Evolutionary conservation across 805 yeast species (phyloP).

Genomic region (Barnettozyma botsteinii): DNA sequence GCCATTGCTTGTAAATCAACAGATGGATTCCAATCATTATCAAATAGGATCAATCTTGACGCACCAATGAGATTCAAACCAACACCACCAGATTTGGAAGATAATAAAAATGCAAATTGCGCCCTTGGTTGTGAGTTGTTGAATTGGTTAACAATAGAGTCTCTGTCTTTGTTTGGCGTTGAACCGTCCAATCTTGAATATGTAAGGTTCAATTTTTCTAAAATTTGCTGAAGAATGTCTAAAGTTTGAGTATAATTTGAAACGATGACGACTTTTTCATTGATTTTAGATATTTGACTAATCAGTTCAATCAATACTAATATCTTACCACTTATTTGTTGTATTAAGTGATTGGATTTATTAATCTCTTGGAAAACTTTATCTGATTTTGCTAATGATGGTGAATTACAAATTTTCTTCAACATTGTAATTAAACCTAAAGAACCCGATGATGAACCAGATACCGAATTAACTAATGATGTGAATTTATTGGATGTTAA

Average conservation of each 20-base stretch:
- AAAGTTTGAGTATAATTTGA: constrained; percentile 86
- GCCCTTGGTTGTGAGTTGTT: constrained; percentile 23
- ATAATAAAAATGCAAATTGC: constrained; percentile 61
- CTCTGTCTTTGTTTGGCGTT: constrained; percentile 63
- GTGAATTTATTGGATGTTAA: constrained; percentile 27
- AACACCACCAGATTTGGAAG: constrained; percentile 91
- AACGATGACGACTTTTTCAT: constrained; percentile 78
- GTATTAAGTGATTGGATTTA: constrained; percentile 6
- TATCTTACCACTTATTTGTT: constrained; percentile 51
- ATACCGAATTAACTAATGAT: constrained; percentile 14
- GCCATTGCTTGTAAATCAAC: constrained; percentile 94
- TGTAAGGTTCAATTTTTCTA: constrained; percentile 43
- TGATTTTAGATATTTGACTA: constrained; percentile 37
- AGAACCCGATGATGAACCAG: constrained; percentile 33
- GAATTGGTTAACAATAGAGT: constrained; percentile 60
- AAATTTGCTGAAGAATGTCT: constrained; percentile 60
- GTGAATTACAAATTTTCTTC: constrained; percentile 81
- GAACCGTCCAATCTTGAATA: constrained; percentile 78
- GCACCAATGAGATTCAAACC: constrained; percentile 92
- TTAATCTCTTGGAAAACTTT: constrained; percentile 29
- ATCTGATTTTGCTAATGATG: constrained; percentile 53
- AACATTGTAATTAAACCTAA: constrained; percentile 66
- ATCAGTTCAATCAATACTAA: constrained; percentile 52
- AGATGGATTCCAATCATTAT: constrained; percentile 97
- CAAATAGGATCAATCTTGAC: constrained; percentile 75